These are phyloP conservation scores for Trypanosoma avium DNA, from an alignment of 208 protist species.

Conservation along the genomic window DNA sequence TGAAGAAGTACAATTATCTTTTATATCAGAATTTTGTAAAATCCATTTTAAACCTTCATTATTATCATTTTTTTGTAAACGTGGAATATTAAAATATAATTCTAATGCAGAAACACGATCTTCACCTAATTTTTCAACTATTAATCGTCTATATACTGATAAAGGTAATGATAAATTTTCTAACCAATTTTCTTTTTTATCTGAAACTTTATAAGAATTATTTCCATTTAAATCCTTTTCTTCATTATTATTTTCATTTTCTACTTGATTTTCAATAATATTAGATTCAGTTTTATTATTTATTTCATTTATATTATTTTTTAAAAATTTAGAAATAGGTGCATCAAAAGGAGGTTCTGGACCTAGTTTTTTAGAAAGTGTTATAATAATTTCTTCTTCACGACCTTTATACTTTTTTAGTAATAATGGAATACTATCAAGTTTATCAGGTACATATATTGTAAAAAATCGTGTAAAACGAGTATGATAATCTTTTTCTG, in stretches of 20 bases:
- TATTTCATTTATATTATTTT: no score
- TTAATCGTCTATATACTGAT: constrained; percentile 9
- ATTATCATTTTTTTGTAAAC: neutral
- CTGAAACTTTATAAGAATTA: neutral
- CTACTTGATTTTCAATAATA: neutral
- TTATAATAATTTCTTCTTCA: constrained; percentile 22
- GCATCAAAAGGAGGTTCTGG: constrained; percentile 20
- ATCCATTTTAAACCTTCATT: neutral
- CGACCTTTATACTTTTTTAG: constrained; percentile 16
- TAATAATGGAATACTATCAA: constrained; percentile 6
- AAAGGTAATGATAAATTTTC: constrained; percentile 8
- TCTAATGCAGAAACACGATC: constrained; percentile 13
- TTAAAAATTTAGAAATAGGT: neutral
- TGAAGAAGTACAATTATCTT: no score
- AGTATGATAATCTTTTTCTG: constrained; percentile 7
- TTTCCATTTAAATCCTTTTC: neutral
- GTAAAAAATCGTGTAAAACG: constrained; percentile 20
- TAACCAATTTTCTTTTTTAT: neutral
- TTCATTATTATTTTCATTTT: neutral
- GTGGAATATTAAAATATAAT: constrained; percentile 7
- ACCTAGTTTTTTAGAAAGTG: constrained; percentile 24
- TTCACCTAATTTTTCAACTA: constrained; percentile 12
- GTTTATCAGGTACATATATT: constrained; percentile 11
- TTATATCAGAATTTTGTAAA: neutral
- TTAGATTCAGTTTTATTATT: no score